Evolutionary conservation across 306 rosid species (phyloP), one percentile per base, ranked within the genome.

Genomic region (Echinosophora koreensis): DNA sequence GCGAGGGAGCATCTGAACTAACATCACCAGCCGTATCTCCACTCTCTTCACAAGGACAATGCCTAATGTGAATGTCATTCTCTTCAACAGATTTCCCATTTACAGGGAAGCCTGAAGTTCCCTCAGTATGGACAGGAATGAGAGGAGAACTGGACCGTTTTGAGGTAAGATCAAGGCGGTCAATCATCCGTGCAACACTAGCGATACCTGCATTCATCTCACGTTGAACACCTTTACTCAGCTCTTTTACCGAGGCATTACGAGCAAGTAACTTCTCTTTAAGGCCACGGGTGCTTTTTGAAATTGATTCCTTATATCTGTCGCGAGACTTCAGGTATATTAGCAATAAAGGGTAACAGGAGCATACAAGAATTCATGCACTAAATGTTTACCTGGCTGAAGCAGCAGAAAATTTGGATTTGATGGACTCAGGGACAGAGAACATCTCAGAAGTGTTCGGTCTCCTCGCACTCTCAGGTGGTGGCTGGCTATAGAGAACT

Each of bases 131-230:
- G 67, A 46, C 68, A 1, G 84, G 68, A 79, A 69, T 69, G 5
- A 86, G 72, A 78, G 84, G 64, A 34, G 93, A 82, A 69, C 59
- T 76, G 13, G 87, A 65, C 74, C 79, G 78, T 77, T 90, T 94
- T 30, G 98, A 81, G 76, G 86, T n/a, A 75, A 94, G 88, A 81
- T 94, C 98, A 17, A 94, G 81, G 81, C 97, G 97, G 79, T 95
- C 97, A 12, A 95, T 90, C 90, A 95, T 92, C 18, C 93, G 81
- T 32, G 93, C 76, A 71, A 92, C 92, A 64, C 96, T 93, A 61
- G 98, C 89, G 4, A 94, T 85, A 77, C 98, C 94, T 10, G 97
- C 98, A 83, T 75, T 91, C 91, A 94, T 88, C 86, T 94, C 98
- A 14, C 97, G 97, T 82, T 89, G 95, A 66, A 92, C 97, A 79